Evolutionary conservation across 140 eudicot species (phyloP).

Genomic region (Erigeron philadelphicus): DNA sequence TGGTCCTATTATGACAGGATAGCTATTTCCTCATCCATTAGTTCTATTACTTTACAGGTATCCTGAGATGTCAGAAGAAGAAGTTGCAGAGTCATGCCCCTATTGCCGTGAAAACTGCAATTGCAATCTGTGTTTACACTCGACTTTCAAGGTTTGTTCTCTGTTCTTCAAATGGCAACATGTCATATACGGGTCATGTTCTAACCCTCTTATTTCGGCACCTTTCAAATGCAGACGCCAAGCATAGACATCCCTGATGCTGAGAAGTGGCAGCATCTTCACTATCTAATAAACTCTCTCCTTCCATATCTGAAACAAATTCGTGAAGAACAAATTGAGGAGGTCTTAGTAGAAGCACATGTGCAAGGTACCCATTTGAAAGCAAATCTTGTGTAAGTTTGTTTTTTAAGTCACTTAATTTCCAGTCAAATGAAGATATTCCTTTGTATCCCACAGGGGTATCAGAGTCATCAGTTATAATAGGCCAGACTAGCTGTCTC

Average conservation of each 20-base stretch:
- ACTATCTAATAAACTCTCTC: conserved; percentile 48
- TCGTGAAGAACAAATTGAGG: conserved; percentile 61
- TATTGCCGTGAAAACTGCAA: conserved; percentile 81
- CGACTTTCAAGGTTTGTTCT: conserved; percentile 51
- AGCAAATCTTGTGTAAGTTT: conserved; percentile 7
- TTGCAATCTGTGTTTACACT: conserved; percentile 77
- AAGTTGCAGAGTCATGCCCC: conserved; percentile 68
- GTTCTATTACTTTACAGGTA: conserved; percentile 49
- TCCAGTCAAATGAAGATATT: conserved; percentile 8
- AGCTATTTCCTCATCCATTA: background rate
- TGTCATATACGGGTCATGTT: background rate
- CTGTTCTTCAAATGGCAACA: background rate
- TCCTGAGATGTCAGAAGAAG: conserved; percentile 62
- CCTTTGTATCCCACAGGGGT: conserved; percentile 36
- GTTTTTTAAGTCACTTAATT: background rate
- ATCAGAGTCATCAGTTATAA: conserved; percentile 34
- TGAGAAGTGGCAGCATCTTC: conserved; percentile 63
- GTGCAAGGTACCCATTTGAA: conserved; percentile 44
- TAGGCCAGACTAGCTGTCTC: conserved; percentile 38
- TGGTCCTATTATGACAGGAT: conserved; percentile 11
- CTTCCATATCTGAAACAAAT: conserved; percentile 57
- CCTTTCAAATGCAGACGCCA: conserved; percentile 38
- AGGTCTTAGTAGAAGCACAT: conserved; percentile 46
- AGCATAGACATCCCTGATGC: conserved; percentile 36
- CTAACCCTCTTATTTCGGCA: conserved; percentile 17